Conservation (phyloP, 345 rosid genomes). For the Rubroshorea leprosula region DNA sequence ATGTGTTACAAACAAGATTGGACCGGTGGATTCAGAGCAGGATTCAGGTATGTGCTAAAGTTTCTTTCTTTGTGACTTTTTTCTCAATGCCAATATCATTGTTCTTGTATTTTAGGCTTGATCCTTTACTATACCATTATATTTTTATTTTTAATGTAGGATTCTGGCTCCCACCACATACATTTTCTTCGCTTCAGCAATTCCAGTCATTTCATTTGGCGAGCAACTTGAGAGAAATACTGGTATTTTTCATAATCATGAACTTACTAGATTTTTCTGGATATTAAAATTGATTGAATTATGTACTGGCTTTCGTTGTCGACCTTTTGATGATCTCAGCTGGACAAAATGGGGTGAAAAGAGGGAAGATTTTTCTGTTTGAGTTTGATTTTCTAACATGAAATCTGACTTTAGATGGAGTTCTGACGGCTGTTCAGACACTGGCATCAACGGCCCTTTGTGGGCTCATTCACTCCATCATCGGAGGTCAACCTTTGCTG, state of each 20-base stretch:
- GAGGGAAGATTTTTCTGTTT: neutral
- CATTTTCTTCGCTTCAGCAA: slow-evolving; percentile 77
- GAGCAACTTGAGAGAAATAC: slow-evolving; percentile 82
- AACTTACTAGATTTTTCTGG: neutral
- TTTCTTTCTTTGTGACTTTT: neutral
- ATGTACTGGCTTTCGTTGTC: too few relatives aligned
- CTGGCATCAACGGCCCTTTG: slow-evolving; percentile 70
- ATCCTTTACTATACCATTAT: too few relatives aligned
- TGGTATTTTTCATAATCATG: slow-evolving; percentile 24
- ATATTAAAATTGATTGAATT: neutral
- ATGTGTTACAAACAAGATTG: slow-evolving; percentile 87
- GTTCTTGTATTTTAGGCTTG: neutral
- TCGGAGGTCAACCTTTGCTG: slow-evolving; percentile 88
- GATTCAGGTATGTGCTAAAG: slow-evolving; percentile 46
- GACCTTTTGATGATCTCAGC: too few relatives aligned
- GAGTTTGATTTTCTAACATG: neutral
- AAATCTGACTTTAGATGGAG: slow-evolving; percentile 42
- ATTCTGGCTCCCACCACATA: slow-evolving; percentile 82
- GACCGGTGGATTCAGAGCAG: slow-evolving; percentile 72
- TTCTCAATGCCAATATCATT: neutral
- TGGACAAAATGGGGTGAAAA: too few relatives aligned
- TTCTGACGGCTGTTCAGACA: slow-evolving; percentile 64
- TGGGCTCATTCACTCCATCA: slow-evolving; percentile 72
- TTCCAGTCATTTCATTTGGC: slow-evolving; percentile 84
- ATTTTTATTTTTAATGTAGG: slow-evolving; percentile 36